Conservation (phyloP, 495 filamentous ascomycete genomes). For the Aspergillus baeticus region DNA sequence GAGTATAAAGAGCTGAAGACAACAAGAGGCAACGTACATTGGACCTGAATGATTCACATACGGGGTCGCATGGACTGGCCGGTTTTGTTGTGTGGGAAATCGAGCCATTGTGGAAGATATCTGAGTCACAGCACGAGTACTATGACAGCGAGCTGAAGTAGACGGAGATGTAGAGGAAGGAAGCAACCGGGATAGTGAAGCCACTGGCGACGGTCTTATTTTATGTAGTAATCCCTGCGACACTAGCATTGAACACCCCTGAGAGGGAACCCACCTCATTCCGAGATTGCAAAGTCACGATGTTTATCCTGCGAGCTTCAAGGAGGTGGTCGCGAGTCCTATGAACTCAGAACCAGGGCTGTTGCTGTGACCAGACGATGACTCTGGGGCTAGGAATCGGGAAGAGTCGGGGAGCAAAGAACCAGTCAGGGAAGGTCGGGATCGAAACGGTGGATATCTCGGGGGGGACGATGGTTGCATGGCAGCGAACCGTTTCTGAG, state of each 20-base stretch:
- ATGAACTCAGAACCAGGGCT: constrained; percentile 30
- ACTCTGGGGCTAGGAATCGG: constrained; percentile 35
- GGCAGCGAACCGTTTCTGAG: constrained; percentile 40
- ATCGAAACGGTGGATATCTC: constrained; percentile 31
- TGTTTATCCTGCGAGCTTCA: constrained; percentile 21
- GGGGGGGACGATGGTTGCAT: constrained; percentile 28
- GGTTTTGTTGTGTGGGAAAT: constrained; percentile 42
- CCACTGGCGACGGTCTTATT: constrained; percentile 26
- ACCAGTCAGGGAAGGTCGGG: constrained; percentile 28
- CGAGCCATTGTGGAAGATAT: constrained; percentile 43
- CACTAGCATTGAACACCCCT: constrained; percentile 36
- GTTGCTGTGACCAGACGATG: constrained; percentile 22
- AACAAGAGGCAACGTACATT: constrained; percentile 30
- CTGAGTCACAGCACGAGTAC: constrained; percentile 26
- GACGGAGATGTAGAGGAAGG: constrained; percentile 13
- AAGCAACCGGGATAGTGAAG: constrained; percentile 24
- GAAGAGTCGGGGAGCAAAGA: constrained; percentile 39
- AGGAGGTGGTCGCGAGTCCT: constrained; percentile 25
- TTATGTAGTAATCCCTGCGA: constrained; percentile 31
- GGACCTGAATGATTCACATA: constrained; percentile 37
- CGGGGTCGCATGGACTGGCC: constrained; percentile 39
- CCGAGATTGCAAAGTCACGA: constrained; percentile 25
- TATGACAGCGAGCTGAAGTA: constrained; percentile 11
- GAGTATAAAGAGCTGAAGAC: neutral
- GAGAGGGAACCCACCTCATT: constrained; percentile 38